Percentiles rank a stretch among this genome's conserved stretches.
Evolutionary conservation across 2,329 filamentous ascomycete species (phyloP).

Genomic region (Samsoniella hepiali): DNA sequence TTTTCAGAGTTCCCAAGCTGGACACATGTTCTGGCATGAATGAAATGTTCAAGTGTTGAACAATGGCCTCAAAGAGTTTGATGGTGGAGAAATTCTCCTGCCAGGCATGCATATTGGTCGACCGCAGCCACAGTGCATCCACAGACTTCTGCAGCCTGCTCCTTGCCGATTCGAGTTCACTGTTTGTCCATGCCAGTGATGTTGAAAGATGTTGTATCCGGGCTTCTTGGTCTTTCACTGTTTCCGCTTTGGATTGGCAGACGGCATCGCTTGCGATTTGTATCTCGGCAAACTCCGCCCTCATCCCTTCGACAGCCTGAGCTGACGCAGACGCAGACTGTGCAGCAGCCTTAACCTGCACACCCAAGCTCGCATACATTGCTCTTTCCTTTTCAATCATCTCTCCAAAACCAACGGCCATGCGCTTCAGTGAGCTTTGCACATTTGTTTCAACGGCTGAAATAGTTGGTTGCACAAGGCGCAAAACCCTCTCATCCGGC

Average conservation of each 20-base stretch:
- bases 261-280: neutral
- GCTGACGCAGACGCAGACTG: neutral
- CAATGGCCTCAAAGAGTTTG: conserved; percentile 39
- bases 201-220: neutral
- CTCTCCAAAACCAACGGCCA: neutral
- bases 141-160: conserved; percentile 29
- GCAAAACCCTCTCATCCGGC: neutral
- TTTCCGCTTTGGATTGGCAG: neutral
- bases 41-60: conserved; percentile 33
- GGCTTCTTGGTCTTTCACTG: neutral
- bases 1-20: neutral
- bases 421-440: neutral
- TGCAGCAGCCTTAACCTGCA: conserved; percentile 15
- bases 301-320: neutral
- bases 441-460: neutral
- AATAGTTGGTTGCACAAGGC: neutral
- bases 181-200: neutral
- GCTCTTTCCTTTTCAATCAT: conserved; percentile 25
- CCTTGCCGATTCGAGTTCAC: conserved; percentile 19
- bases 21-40: neutral
- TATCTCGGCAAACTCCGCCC: neutral
- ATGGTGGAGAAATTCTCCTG: conserved; percentile 49
- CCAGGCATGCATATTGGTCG: conserved; percentile 40
- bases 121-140: conserved; percentile 28
- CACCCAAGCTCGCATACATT: conserved; percentile 18